These are phyloP conservation scores for Penicillium polonicum DNA, from an alignment of 2,329 filamentous ascomycete species.

Conservation along the genomic window DNA sequence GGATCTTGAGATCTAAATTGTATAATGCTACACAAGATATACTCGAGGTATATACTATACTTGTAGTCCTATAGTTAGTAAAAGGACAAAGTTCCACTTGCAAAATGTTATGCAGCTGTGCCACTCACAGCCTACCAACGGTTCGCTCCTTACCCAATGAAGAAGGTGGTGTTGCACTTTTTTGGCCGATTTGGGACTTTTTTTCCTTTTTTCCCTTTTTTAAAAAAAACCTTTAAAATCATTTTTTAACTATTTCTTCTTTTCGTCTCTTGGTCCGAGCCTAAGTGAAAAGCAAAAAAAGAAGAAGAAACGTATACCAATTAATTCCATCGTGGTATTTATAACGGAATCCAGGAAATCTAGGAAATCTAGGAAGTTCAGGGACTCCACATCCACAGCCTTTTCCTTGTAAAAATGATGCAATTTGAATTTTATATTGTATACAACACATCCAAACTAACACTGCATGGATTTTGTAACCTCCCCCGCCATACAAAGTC, in stretches of 20 bases:
- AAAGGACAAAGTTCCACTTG: background rate
- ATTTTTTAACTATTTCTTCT: background rate
- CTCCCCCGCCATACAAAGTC: constrained; percentile 9
- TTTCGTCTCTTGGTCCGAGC: background rate
- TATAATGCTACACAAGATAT: background rate
- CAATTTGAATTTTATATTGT: background rate
- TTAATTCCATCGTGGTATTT: background rate
- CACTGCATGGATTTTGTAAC: background rate
- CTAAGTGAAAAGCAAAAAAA: background rate
- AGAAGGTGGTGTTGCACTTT: constrained; percentile 24
- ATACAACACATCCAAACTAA: background rate
- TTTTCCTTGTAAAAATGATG: background rate
- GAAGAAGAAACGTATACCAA: background rate
- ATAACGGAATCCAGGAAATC: background rate
- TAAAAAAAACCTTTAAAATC: background rate
- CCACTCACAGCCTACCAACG: constrained; percentile 10
- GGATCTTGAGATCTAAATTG: constrained; percentile 14
- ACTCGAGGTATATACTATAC: background rate
- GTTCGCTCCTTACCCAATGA: constrained; percentile 17
- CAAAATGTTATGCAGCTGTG: constrained; percentile 19
- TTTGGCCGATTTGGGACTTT: background rate
- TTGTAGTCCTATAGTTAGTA: background rate
- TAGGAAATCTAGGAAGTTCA: background rate
- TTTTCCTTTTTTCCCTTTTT: background rate
- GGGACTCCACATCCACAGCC: too few relatives aligned